Base-by-base conservation (phyloP, 2,329 filamentous ascomycete species). In the Fusarium domesticum region DNA sequence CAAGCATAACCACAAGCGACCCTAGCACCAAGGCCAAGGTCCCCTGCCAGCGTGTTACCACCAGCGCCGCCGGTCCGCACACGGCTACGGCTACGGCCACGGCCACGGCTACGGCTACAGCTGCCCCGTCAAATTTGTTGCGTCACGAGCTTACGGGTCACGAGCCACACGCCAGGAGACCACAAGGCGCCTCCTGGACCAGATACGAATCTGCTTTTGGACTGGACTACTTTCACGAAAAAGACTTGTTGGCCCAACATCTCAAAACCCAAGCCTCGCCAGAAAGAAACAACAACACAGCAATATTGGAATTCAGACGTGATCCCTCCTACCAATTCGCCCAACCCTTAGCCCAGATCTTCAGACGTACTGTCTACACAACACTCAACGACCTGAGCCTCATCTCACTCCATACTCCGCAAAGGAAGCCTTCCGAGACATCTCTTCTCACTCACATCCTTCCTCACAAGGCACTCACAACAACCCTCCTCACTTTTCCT, bases 71-170 rank as follows among this genome's bases (percentile, higher is more conserved):
- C 23, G 23, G 23, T 28, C 23, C 23, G 23, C 23, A 28, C 23
- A 12, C 23, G 23, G 23, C 23, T 11, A 28, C 23, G 23, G 23
- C 23, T 28, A 28, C 25, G 25, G 7, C 7, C 25, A 28, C 25
- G 15, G 11, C 8, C 31, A 33, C 31, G 16, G 31, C n/a, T 18
- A 6, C 31, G 12, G 31, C n/a, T n/a, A n/a, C n/a, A n/a, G n/a
- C n/a, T n/a, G n/a, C 23, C 23, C 23, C 23, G 23, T 28, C 23
- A 28, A 28, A 42, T 32, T 47, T 54, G 48, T 53, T 53, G 51
- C 52, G 51, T 50, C 51, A 54, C 52, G 32, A 51, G 51, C 51
- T 54, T 54, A 54, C 51, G 44, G 54, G 51, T 51, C 51, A 51
- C 51, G 42, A 51, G 48, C 30, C 42, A 34, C 23, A 12, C 10